These are phyloP conservation scores for Goniomonas avonlea DNA, from an alignment of 78 protist species.

Conservation along the genomic window DNA sequence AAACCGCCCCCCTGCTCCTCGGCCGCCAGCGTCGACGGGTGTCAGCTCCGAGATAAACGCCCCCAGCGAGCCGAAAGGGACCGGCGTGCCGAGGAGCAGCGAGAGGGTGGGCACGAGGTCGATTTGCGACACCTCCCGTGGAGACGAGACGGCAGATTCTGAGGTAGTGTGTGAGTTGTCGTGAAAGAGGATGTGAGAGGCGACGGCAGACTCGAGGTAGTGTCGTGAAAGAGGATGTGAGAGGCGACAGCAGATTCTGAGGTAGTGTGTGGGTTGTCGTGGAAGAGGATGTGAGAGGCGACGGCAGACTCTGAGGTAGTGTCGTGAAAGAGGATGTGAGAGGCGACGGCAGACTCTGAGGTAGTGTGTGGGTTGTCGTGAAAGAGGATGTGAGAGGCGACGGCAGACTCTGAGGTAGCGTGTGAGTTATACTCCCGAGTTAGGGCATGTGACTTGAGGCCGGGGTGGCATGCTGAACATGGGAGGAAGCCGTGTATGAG, in stretches of 20 bases:
- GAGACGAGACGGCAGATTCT: neutral
- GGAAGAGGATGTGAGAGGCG: too few relatives aligned
- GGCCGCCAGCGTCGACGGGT: neutral
- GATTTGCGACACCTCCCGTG: constrained; percentile 44
- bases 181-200: neutral
- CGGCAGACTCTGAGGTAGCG: too few relatives aligned
- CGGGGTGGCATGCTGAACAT: too few relatives aligned
- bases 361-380: too few relatives aligned
- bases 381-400: too few relatives aligned
- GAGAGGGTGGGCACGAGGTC: constrained; percentile 80
- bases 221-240: neutral
- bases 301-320: too few relatives aligned
- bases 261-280: too few relatives aligned
- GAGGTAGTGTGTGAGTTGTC: neutral
- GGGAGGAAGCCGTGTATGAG: too few relatives aligned
- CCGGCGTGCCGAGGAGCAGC: constrained; percentile 69
- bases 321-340: too few relatives aligned
- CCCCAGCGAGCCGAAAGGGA: constrained; percentile 72
- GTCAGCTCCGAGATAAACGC: neutral
- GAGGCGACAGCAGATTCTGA: neutral
- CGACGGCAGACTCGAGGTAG: neutral
- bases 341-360: too few relatives aligned
- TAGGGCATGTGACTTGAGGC: too few relatives aligned
- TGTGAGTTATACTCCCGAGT: too few relatives aligned
- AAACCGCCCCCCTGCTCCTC: constrained; percentile 1